Percentiles rank a stretch among this genome's conserved stretches.
Conservation (phyloP, 2,329 filamentous ascomycete genomes). For the Capronia coronata region DNA sequence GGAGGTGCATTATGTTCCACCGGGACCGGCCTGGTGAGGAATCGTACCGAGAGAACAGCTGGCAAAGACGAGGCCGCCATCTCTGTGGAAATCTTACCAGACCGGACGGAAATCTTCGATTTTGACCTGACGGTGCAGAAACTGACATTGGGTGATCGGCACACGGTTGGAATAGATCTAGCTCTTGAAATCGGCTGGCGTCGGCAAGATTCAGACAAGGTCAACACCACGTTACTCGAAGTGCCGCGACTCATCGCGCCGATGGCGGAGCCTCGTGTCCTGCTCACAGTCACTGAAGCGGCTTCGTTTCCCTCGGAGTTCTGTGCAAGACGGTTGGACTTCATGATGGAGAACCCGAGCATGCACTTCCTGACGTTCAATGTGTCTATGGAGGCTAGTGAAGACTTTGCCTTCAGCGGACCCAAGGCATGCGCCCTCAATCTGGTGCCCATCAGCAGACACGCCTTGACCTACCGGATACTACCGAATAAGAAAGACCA, state of each 20-base stretch:
- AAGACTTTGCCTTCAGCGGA: slow-evolving; percentile 88
- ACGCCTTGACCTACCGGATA: slow-evolving; percentile 66
- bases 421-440: slow-evolving; percentile 74
- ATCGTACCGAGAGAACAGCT: background rate
- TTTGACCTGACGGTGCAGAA: slow-evolving; percentile 74
- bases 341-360: slow-evolving; percentile 87
- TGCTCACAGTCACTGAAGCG: slow-evolving; percentile 35
- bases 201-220: slow-evolving; percentile 41
- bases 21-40: slow-evolving; percentile 25
- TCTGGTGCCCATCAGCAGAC: slow-evolving; percentile 72
- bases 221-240: slow-evolving; percentile 62
- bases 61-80: slow-evolving; percentile 8
- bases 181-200: slow-evolving; percentile 72
- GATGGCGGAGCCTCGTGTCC: slow-evolving; percentile 77
- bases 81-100: slow-evolving; percentile 48
- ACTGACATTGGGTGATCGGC: slow-evolving; percentile 70
- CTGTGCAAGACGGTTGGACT: slow-evolving; percentile 34
- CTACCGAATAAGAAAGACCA: slow-evolving; percentile 51
- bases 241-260: slow-evolving; percentile 76
- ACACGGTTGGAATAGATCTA: slow-evolving; percentile 66
- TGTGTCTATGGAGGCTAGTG: slow-evolving; percentile 82
- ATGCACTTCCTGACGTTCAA: slow-evolving; percentile 93
- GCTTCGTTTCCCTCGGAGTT: background rate
- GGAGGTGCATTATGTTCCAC: slow-evolving; percentile 56
- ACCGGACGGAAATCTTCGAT: slow-evolving; percentile 62